Evolutionary conservation across 2,329 filamentous ascomycete species (phyloP), one percentile per base, ranked within the genome.

Genomic region (Lecanicillium sp.): DNA sequence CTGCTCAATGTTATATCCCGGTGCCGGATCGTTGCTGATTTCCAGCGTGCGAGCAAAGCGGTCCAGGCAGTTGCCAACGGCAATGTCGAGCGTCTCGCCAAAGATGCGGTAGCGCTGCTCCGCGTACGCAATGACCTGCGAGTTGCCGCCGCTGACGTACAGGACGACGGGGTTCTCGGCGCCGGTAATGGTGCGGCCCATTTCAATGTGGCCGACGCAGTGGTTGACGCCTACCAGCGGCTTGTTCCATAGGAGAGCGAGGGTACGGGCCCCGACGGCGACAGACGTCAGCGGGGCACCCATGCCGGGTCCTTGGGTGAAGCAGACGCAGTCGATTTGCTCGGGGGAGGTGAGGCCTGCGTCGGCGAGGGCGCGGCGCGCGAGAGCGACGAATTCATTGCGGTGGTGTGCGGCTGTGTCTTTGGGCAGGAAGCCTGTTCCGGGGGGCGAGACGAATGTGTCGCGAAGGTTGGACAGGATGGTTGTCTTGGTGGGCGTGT

Each of bases 161-260:
- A 98, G 70, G 34, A 98, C 92, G 27, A 96, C 89, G 0, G 92
- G 92, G 63, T 98, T 90, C 17, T 75, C 67, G 13, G 92, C 88
- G 43, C 86, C 85, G 4, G 92, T 96, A 56, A 98, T 95, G 43
- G 84, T 75, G 36, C 92, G 76, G 22, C 92, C 92, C 92, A 98
- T 98, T 67, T 98, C 92, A 53, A 98, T 96, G 63, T 98, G 92
- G 31, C 92, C 92, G 34, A 98, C 85, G 62, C 92, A 98, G 64
- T 98, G 92, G 64, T 98, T 98, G 18, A 98, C 92, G 17, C 88
- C 90, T 3, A 98, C 82, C 28, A 98, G 70, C n/a, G 84, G 80
- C 61, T 86, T 87, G 38, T 69, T 73, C 92, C 92, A 98, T 13
- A 98, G 72, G 43, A 95, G 65, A 30, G 78, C 73, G 22, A 96